Evolutionary conservation across 176 grass and related monocot species (phyloP).

Genomic region (Carex cristatella): DNA sequence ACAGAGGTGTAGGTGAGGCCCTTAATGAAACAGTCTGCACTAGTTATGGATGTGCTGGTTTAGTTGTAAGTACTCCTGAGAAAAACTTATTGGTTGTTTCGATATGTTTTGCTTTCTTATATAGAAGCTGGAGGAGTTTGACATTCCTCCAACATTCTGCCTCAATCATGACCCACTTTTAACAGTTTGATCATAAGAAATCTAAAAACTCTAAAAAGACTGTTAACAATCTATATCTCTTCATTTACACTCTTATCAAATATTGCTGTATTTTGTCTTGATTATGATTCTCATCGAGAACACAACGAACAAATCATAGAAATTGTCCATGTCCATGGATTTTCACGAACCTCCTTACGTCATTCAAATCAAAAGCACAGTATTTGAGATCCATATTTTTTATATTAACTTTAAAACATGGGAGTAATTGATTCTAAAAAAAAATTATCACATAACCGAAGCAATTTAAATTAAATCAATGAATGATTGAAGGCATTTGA

Average conservation of each 20-base stretch:
- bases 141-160: background rate
- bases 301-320: background rate
- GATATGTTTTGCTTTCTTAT: constrained; percentile 5
- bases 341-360: background rate
- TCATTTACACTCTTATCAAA: background rate
- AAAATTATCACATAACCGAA: background rate
- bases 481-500: background rate
- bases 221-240: background rate
- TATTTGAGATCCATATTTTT: background rate
- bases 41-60: constrained; percentile 53
- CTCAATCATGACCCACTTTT: background rate
- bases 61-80: constrained; percentile 60
- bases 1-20: constrained; percentile 63
- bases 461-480: background rate
- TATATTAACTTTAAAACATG: background rate
- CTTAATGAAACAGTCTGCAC: constrained; percentile 82
- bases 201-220: background rate
- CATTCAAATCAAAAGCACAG: background rate
- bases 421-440: background rate
- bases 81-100: background rate
- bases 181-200: background rate
- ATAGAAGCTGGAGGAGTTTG: background rate
- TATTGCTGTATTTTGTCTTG: constrained; percentile 2
- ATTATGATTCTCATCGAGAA: background rate
- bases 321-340: background rate